Evolutionary conservation across 805 yeast species (phyloP), one percentile per base, ranked within the genome.

Genomic region (Monosporozyma unispora): DNA sequence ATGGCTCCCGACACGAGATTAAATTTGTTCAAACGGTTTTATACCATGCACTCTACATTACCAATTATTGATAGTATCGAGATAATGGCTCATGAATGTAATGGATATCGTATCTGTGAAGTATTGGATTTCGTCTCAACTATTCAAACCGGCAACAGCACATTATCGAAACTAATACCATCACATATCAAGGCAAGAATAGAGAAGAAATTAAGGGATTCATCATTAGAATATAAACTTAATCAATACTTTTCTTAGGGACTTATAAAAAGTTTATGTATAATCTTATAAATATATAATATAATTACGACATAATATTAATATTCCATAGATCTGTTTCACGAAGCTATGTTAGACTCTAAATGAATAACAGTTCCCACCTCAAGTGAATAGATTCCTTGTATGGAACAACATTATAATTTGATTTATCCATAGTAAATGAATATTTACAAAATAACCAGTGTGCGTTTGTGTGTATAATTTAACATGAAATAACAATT

Each of bases 21-120:
- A 9, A 37, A 39, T n/a, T 28, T 52, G 14, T 56, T 57, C 29
- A 49, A 56, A 45, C 45, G 22, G 9, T 53, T 57, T 31, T 37
- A 45, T 11, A 44, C 37, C n/a, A 22, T 43, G 1, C 48, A 54
- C 31, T 48, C 33, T 16, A 22, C 49, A 6, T 27, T 56, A 14
- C 31, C 47, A 4, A 45, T 25, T 3, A 18, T 16, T 16, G 47
- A 45, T 11, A 33, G 53, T 11, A 25, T 53, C 0, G 44, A 51
- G 3, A 55, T 57, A 22, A 45, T 55, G 16, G 28, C 45, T 18
- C 50, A 50, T 10, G 44, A 46, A 14, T 57, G 53, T 27, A 53
- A 53, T 31, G 45, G 44, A 4, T 54, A 53, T 28, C 35, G 50
- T 10, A 19, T 52, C 16, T 44, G 38, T 21, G 47, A 23, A 25